Percentiles rank a stretch among this genome's conserved stretches.
Evolutionary conservation across 345 rosid genomes (phyloP).

Genomic region (Brassica juncea): DNA sequence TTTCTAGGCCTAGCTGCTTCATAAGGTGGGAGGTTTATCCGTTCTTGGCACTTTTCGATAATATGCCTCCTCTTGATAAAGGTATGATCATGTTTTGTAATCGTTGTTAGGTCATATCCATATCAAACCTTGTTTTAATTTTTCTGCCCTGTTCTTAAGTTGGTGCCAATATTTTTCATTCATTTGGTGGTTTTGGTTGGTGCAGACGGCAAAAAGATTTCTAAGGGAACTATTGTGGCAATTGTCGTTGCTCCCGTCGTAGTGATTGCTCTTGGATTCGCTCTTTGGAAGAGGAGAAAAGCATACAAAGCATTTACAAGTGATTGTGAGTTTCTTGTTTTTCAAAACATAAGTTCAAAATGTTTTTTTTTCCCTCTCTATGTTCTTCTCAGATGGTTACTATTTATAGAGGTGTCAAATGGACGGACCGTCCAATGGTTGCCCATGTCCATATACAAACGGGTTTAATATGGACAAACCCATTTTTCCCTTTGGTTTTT

Average conservation of each 20-base stretch:
- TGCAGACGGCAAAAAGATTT: constrained; percentile 28
- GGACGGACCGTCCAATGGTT: no score
- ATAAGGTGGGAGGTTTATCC: constrained; percentile 37
- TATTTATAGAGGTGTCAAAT: no score
- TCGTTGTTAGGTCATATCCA: no score
- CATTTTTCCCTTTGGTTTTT: no score
- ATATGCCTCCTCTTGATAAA: background rate
- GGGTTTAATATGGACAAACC: no score
- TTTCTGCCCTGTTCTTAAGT: background rate
- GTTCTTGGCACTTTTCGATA: constrained; percentile 33
- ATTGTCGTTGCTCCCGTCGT: constrained; percentile 2
- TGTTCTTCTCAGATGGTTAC: constrained; percentile 33
- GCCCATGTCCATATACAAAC: no score
- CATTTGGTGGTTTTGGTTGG: background rate
- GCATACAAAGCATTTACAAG: background rate
- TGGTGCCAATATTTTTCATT: background rate
- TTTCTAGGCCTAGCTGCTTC: constrained; percentile 44
- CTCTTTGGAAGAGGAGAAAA: background rate
- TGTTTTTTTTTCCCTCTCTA: background rate
- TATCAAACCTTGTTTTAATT: background rate
- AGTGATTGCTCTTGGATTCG: constrained; percentile 19
- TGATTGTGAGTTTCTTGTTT: constrained; percentile 20
- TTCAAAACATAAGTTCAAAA: background rate
- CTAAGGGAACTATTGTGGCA: constrained; percentile 20
- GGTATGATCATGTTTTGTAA: no score